Evolutionary conservation across 306 rosid genomes (phyloP).

Genomic region (Luffa acutangula): DNA sequence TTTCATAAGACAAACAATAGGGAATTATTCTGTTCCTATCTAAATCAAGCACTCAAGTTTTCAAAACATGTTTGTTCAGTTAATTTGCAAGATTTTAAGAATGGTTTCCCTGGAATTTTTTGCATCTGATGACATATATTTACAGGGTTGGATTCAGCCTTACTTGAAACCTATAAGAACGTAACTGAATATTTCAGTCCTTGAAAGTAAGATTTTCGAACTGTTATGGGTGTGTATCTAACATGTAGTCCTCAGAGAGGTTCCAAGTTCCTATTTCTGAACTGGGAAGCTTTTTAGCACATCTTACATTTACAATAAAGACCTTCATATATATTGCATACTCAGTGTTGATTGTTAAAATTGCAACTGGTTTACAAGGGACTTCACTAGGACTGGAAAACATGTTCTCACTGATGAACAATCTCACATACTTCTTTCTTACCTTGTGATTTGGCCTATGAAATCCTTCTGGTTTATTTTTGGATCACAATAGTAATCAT

Average conservation of each 20-base stretch:
- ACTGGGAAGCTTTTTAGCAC: neutral
- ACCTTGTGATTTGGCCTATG: neutral
- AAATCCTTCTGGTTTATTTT: neutral
- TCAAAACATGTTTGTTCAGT: neutral
- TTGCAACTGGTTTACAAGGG: neutral
- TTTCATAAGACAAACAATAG: neutral
- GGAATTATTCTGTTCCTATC: neutral
- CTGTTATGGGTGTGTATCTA: neutral
- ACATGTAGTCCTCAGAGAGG: neutral
- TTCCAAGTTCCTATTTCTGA: neutral
- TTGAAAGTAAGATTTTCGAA: neutral
- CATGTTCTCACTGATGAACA: neutral
- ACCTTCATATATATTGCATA: neutral
- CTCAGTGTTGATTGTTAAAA: neutral
- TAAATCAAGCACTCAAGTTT: neutral
- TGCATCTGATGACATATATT: neutral
- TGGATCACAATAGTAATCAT: neutral
- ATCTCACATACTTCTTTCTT: neutral
- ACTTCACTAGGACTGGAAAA: neutral
- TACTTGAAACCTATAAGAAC: neutral
- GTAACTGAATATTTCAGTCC: neutral
- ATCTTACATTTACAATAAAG: neutral
- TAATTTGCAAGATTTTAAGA: neutral
- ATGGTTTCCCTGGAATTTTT: neutral
- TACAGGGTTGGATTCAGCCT: neutral